Percentiles rank a stretch among this genome's conserved stretches.
These are phyloP conservation scores for Helianthus tuberosus DNA, from an alignment of 129 eudicot genomes.

Conservation along the genomic window DNA sequence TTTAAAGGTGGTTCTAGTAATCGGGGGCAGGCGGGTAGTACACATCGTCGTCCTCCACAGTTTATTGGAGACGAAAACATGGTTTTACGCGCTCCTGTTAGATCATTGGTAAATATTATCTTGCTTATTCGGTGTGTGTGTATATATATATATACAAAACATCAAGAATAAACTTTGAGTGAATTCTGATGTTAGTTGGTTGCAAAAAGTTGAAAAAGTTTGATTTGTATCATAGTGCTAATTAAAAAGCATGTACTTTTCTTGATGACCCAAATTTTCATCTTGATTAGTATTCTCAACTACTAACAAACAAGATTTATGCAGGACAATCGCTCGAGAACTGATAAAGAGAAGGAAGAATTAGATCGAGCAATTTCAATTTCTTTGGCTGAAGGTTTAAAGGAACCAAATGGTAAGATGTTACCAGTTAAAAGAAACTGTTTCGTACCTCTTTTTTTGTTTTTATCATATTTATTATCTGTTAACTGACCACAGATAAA, in stretches of 20 bases:
- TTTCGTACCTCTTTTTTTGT: not conserved
- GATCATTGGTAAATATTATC: conserved; percentile 63
- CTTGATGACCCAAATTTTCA: conserved; percentile 18
- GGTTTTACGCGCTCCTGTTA: conserved; percentile 74
- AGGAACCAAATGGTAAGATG: conserved; percentile 66
- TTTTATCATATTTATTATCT: not conserved
- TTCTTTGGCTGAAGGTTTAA: conserved; percentile 79
- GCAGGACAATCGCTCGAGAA: conserved; percentile 76
- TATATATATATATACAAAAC: not conserved
- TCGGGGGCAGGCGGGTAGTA: conserved; percentile 36
- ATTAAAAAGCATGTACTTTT: conserved; percentile 35
- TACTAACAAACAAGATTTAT: conserved; percentile 13
- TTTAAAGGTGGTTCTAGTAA: conserved; percentile 61
- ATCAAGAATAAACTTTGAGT: conserved; percentile 30
- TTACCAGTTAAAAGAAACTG: not conserved
- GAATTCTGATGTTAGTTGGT: conserved; percentile 15
- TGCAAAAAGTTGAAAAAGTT: conserved; percentile 29
- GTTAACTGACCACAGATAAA: not conserved
- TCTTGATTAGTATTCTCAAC: conserved; percentile 14
- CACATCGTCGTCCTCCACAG: conserved; percentile 58
- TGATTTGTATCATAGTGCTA: conserved; percentile 33
- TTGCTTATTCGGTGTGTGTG: not conserved
- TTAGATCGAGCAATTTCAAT: conserved; percentile 82
- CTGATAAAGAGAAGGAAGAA: conserved; percentile 82
- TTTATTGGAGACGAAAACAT: conserved; percentile 86